Percentiles rank a stretch among this genome's conserved stretches.
phyloP scores from a whole-genome alignment of 2,329 filamentous ascomycete species.

The Colletotrichum tropicicola region DNA sequence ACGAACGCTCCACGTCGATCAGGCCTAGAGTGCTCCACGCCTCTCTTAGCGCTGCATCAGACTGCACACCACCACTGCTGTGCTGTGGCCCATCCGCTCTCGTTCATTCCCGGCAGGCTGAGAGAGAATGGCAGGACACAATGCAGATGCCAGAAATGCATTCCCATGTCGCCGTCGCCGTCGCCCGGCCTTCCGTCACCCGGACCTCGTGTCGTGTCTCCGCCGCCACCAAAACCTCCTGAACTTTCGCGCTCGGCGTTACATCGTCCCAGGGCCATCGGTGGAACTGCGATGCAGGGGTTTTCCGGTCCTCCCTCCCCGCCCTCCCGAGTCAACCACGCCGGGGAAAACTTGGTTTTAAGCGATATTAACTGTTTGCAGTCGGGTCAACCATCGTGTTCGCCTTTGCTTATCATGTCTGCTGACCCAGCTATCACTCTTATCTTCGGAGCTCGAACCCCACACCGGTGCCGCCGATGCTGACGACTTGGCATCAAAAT shows the following conservation, averaged over 20 bases:
- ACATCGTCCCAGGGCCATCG: slow-evolving; percentile 23
- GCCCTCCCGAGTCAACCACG: not conserved
- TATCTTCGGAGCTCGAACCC: too few species aligned
- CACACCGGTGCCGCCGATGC: too few species aligned
- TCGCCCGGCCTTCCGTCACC: not conserved
- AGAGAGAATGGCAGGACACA: not conserved
- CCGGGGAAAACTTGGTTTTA: slow-evolving; percentile 13
- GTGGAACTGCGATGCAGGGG: not conserved
- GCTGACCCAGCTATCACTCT: too few species aligned
- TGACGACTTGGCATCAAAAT: too few species aligned
- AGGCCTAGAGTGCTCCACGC: slow-evolving; percentile 20
- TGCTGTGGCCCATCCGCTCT: not conserved
- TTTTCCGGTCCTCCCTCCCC: not conserved
- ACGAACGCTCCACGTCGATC: slow-evolving; percentile 13
- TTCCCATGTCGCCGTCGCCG: not conserved
- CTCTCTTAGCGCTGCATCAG: not conserved
- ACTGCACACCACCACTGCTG: not conserved
- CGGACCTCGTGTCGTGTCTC: slow-evolving; percentile 1
- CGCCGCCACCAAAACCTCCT: slow-evolving; percentile 14
- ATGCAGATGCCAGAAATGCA: not conserved
- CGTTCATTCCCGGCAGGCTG: not conserved
- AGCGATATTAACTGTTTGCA: slow-evolving; percentile 8
- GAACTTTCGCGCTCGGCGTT: slow-evolving; percentile 1
- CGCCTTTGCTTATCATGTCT: too few species aligned
- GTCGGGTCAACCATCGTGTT: slow-evolving; percentile 1